Percentiles rank a stretch among this genome's conserved stretches.
Evolutionary conservation across 306 rosid species (phyloP).

Genomic region (Phaseolus lunatus): DNA sequence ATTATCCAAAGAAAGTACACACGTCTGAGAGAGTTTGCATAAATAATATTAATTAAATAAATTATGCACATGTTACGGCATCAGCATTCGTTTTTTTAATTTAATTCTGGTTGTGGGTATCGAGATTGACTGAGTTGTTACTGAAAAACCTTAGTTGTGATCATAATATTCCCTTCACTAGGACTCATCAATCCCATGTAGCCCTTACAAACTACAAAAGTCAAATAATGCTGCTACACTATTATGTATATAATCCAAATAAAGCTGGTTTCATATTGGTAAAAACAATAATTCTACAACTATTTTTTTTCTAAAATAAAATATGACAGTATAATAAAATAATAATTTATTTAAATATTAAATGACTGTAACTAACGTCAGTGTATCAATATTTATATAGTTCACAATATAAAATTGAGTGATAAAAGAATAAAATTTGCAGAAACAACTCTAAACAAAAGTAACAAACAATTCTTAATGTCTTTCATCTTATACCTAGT

Average conservation of each 20-base stretch:
- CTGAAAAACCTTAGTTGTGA: neutral
- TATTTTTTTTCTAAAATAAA: no score
- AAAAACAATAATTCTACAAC: no score
- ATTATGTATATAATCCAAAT: neutral
- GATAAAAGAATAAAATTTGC: neutral
- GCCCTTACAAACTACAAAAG: neutral
- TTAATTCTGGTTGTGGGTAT: conserved; percentile 21
- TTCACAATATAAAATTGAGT: no score
- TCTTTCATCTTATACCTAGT: no score
- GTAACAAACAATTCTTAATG: neutral
- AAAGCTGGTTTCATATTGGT: no score
- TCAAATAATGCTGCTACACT: neutral
- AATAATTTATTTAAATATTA: no score
- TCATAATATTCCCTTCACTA: conserved; percentile 19
- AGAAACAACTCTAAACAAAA: neutral
- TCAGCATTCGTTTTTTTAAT: neutral
- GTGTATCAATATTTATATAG: no score
- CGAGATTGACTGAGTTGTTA: neutral
- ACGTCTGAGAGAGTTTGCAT: conserved; percentile 3
- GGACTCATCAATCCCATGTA: neutral
- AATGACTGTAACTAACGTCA: no score
- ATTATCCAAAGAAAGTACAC: neutral
- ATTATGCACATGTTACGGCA: neutral
- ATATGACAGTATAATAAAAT: no score
- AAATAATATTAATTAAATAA: neutral